Base-by-base conservation (phyloP, 2,329 filamentous ascomycete genomes). In the Fusarium nematophilum region DNA sequence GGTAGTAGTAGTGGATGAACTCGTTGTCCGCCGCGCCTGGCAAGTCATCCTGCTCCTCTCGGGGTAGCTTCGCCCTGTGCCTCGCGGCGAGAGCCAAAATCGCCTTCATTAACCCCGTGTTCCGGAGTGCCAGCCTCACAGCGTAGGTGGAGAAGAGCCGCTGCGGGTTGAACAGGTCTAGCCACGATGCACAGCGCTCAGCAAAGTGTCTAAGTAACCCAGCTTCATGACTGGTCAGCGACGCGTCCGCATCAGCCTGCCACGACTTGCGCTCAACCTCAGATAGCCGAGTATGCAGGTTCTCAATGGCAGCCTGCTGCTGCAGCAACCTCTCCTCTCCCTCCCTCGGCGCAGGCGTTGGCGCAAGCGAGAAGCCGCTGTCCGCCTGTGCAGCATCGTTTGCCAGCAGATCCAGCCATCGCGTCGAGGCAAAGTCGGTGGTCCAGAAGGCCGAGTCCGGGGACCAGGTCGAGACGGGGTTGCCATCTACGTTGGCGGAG, bases 1-100 rank as follows among this genome's bases (percentile, higher is more conserved):
- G 83, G 65, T 86, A 84, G 67, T 88, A 88, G 62, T 87, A 88
- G n/a, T 72, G 73, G 43, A 78, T 70, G 7, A 42, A 25, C 29
- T 31, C 6, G 37, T 29, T 46, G 42, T 51, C n/a, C 14, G 30
- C 18, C 6, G 18, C 10, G 3, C 9, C 3, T 31, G 3, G 30
- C 6, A 13, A 33, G 7, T n/a, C 4, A n/a, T n/a, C 14, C 40
- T 15, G 47, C n/a, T 46, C 44, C 53, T 13, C 26, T 38, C 17
- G 26, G 17, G 11, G 31, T 42, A 29, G 53, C 36, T 17, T 31
- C 26, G 23, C 42, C 47, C 31, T 45, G 17, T 59, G 57, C 15
- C 43, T 48, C 23, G 57, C 54, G 1, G 53, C 36, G 6, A 59
- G 47, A 10, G 57, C 57, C 23, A 59, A 25, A 7, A 59, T 59